These are phyloP conservation scores for Carallia brachiata DNA, from an alignment of 345 rosid species.

Conservation along the genomic window DNA sequence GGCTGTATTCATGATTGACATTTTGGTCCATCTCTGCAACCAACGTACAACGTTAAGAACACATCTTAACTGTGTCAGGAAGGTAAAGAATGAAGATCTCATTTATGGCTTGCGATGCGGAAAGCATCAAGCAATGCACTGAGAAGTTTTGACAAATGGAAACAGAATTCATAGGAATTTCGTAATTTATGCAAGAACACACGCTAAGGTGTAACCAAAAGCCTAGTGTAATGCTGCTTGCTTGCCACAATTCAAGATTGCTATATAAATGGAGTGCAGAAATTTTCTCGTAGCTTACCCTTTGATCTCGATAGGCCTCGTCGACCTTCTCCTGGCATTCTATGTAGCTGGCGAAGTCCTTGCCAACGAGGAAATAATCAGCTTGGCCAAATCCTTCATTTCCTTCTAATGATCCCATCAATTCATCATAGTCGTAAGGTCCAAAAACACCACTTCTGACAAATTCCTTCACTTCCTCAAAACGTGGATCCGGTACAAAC, in stretches of 20 bases:
- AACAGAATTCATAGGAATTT: too few relatives aligned
- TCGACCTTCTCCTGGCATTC: constrained; percentile 80
- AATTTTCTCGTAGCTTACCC: constrained; percentile 30
- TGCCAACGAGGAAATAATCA: constrained; percentile 84
- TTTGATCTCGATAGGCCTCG: constrained; percentile 61
- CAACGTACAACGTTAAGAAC: constrained; percentile 1
- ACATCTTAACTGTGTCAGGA: too few relatives aligned
- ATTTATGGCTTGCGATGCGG: too few relatives aligned
- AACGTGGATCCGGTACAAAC: constrained; percentile 69
- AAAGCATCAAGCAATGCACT: too few relatives aligned
- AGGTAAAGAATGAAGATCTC: too few relatives aligned
- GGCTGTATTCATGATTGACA: constrained; percentile 83
- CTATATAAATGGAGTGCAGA: neutral
- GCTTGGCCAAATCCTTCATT: constrained; percentile 76
- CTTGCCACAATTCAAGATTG: neutral
- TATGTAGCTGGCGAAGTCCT: constrained; percentile 80
- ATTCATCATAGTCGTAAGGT: constrained; percentile 51
- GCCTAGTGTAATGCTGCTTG: neutral
- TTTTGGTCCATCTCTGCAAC: constrained; percentile 73
- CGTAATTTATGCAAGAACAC: too few relatives aligned
- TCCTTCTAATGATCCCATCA: constrained; percentile 78
- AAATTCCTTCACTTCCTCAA: constrained; percentile 73
- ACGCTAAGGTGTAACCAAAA: too few relatives aligned
- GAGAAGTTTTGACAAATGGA: too few relatives aligned
- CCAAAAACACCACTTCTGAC: constrained; percentile 70